Evolutionary conservation across 73 alveolate genomes (phyloP).

Genomic region (Paramecium pentaurelia): DNA sequence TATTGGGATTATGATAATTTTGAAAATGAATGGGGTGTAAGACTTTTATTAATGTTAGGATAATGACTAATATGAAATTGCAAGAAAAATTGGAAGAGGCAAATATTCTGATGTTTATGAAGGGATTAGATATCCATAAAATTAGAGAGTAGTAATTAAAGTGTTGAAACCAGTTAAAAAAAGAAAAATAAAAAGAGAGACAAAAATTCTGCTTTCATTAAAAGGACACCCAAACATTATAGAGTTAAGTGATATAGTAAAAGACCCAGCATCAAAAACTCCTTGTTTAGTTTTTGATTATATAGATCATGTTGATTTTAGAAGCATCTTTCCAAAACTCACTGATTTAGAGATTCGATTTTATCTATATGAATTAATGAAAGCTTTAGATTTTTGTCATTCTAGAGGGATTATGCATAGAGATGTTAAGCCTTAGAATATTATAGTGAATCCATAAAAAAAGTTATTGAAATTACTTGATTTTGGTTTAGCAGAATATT

Average conservation of each 20-base stretch:
- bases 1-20: slow-evolving; percentile 81
- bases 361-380: slow-evolving; percentile 76
- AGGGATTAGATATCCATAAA: slow-evolving; percentile 84
- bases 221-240: slow-evolving; percentile 83
- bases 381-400: slow-evolving; percentile 95
- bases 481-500: slow-evolving; percentile 98
- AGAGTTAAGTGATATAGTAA: slow-evolving; percentile 75
- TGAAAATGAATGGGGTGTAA: slow-evolving; percentile 75
- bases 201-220: slow-evolving; percentile 76
- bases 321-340: slow-evolving; percentile 73
- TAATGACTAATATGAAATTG: slow-evolving; percentile 89
- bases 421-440: slow-evolving; percentile 96
- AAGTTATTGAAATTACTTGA: slow-evolving; percentile 89
- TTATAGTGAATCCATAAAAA: slow-evolving; percentile 90
- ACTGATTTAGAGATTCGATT: slow-evolving; percentile 77
- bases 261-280: slow-evolving; percentile 85
- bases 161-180: slow-evolving; percentile 96
- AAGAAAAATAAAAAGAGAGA: slow-evolving; percentile 95
- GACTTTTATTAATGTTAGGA: slow-evolving; percentile 36
- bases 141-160: slow-evolving; percentile 82
- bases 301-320: slow-evolving; percentile 71
- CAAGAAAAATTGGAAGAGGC: slow-evolving; percentile 95
- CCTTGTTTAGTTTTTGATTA: slow-evolving; percentile 82
- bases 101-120: slow-evolving; percentile 97
- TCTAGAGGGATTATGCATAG: slow-evolving; percentile 96